A percentile compares a stretch with the other conserved stretches of the same genome.
Conservation (phyloP, 2,329 filamentous ascomycete species). For the Biscogniauxia sp. region DNA sequence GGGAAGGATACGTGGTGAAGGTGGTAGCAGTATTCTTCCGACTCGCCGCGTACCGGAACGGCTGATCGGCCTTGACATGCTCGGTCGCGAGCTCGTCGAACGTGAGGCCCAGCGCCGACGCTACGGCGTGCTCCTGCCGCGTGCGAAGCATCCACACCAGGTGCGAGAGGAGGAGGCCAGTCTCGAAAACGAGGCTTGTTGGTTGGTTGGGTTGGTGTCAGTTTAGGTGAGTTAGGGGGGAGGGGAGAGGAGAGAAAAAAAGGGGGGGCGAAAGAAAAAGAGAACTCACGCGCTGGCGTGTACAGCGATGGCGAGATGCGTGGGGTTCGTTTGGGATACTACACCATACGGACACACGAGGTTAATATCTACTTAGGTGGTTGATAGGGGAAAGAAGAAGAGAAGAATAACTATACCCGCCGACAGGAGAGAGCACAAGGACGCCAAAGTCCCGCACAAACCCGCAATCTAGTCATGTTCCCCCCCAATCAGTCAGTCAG, state of each 20-base stretch:
- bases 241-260: not conserved
- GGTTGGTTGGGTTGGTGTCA: not conserved
- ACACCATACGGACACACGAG: not conserved
- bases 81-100: constrained; percentile 1
- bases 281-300: not conserved
- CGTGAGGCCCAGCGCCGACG: not conserved
- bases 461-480: not conserved
- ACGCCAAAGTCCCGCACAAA: not conserved
- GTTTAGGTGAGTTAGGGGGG: not conserved
- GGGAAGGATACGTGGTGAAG: not conserved
- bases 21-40: not conserved
- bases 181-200: not conserved
- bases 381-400: not conserved
- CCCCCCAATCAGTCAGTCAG: too few species aligned
- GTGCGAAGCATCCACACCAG: not conserved
- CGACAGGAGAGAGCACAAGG: not conserved
- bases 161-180: not conserved
- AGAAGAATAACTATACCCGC: not conserved
- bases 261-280: not conserved
- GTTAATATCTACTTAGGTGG: not conserved
- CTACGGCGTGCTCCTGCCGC: not conserved
- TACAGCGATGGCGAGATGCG: not conserved
- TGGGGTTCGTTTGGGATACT: not conserved
- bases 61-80: not conserved
- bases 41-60: not conserved